phyloP scores from a whole-genome alignment of 163 green algal species.

The Chlorella variabilis region DNA sequence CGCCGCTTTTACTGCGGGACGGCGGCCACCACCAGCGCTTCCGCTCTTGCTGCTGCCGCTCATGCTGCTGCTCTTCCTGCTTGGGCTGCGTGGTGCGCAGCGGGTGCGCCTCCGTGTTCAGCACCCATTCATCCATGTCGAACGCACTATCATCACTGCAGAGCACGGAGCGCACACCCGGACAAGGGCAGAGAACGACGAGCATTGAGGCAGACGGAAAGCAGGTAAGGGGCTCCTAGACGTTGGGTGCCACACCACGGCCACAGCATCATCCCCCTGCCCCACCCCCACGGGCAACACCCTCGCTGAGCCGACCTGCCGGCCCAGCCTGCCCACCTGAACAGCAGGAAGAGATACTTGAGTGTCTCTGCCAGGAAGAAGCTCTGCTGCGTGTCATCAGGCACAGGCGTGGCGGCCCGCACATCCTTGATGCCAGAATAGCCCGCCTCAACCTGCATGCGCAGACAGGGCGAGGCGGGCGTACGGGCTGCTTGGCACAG shows the following conservation, averaged over 20 bases:
- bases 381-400: slow-evolving; percentile 64
- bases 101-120: slow-evolving; percentile 81
- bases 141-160: slow-evolving; percentile 45
- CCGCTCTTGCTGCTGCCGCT: slow-evolving; percentile 7
- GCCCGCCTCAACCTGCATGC: slow-evolving; percentile 40
- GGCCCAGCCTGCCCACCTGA: slow-evolving; percentile 51
- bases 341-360: slow-evolving; percentile 79
- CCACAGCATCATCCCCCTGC: too few species aligned
- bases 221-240: too few species aligned
- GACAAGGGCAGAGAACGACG: too few species aligned
- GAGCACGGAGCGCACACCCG: too few species aligned
- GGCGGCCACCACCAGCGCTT: slow-evolving; percentile 32
- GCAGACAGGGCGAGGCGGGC: neutral
- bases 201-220: too few species aligned
- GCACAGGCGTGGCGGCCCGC: neutral
- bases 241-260: too few species aligned
- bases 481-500: too few species aligned
- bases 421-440: slow-evolving; percentile 54
- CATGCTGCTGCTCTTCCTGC: slow-evolving; percentile 1
- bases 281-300: too few species aligned
- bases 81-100: slow-evolving; percentile 29
- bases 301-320: too few species aligned
- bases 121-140: slow-evolving; percentile 63
- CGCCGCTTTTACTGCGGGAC: neutral
- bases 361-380: slow-evolving; percentile 76